Conservation (phyloP, 106 monocot species). For the Dioscorea alata region DNA sequence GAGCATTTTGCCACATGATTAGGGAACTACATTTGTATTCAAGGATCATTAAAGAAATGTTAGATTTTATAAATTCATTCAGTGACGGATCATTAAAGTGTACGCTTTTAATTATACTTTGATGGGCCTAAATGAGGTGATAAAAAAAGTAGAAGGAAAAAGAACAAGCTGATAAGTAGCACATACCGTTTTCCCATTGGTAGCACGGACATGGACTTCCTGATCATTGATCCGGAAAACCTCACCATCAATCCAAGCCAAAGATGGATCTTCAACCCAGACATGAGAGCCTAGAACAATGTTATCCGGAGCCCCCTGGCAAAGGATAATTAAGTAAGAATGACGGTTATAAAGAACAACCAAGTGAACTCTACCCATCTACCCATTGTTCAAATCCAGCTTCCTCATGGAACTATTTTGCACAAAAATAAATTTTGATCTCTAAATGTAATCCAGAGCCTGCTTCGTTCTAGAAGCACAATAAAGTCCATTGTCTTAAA, state of each 20-base stretch:
- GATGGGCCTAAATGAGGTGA: no score
- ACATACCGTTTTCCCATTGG: slow-evolving; percentile 20
- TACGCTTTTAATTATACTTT: no score
- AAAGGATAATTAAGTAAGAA: neutral
- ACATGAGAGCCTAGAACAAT: slow-evolving; percentile 22
- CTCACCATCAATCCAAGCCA: slow-evolving; percentile 21
- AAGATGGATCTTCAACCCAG: slow-evolving; percentile 21
- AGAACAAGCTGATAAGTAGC: neutral
- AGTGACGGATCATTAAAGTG: neutral
- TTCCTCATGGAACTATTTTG: no score
- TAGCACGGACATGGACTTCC: slow-evolving; percentile 7
- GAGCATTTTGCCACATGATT: neutral
- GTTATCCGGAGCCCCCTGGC: slow-evolving; percentile 20
- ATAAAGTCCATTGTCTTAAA: no score
- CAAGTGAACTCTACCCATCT: no score
- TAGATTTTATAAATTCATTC: neutral
- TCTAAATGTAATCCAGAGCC: no score
- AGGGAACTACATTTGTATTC: neutral
- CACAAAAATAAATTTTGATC: no score
- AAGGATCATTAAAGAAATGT: neutral
- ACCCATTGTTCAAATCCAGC: no score
- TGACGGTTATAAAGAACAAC: no score
- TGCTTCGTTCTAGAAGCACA: no score
- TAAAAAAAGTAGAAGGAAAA: neutral
- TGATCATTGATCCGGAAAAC: slow-evolving; percentile 17